These are phyloP conservation scores for Tillandsia leiboldiana DNA, from an alignment of 176 grass and related monocot genomes.

Conservation along the genomic window DNA sequence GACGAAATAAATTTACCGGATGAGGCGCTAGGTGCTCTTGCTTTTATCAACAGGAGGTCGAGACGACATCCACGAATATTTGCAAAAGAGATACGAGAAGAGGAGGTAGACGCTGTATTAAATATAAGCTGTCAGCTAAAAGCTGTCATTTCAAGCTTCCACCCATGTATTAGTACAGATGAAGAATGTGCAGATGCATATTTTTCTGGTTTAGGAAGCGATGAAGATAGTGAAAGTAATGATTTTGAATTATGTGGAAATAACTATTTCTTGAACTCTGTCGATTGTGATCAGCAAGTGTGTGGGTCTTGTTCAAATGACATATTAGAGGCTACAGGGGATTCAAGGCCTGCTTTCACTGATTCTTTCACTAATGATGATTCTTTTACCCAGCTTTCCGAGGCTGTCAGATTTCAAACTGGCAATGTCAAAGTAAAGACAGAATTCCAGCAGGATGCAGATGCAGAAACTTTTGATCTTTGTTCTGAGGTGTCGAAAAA, in stretches of 20 bases:
- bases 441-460: constrained; percentile 1
- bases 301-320: constrained; percentile 20
- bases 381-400: neutral
- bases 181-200: constrained; percentile 2
- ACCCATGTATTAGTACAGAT: constrained; percentile 4
- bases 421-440: neutral
- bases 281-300: constrained; percentile 7
- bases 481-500: neutral
- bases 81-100: constrained; percentile 17
- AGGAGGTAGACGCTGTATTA: constrained; percentile 36
- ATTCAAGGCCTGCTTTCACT: constrained; percentile 2
- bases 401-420: neutral
- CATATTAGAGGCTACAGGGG: constrained; percentile 4
- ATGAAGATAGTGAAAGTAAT: constrained; percentile 17
- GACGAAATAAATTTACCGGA: constrained; percentile 23
- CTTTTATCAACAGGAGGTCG: constrained; percentile 24
- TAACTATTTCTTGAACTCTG: constrained; percentile 16
- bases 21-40: constrained; percentile 17
- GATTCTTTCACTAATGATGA: neutral
- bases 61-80: constrained; percentile 3
- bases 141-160: constrained; percentile 6
- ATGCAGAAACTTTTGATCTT: neutral
- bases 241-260: constrained; percentile 27
- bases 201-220: constrained; percentile 9
- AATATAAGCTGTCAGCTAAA: constrained; percentile 29